Base-by-base conservation (phyloP, 2,329 filamentous ascomycete species). In the Fusarium foetens region DNA sequence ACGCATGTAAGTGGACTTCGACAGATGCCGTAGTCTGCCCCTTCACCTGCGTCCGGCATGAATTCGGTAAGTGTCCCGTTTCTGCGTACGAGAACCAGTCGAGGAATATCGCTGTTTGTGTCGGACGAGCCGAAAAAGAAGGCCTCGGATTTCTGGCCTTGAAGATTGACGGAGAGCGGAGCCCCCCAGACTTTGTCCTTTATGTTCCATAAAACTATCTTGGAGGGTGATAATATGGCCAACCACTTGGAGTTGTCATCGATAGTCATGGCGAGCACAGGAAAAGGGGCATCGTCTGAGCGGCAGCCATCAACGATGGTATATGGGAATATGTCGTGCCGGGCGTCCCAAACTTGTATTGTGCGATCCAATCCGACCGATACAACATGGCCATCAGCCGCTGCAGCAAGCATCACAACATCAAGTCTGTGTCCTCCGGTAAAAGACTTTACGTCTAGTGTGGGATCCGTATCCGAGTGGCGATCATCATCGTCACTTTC, bases 331-430 rank as follows among this genome's bases (percentile, higher is more conserved):
- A 81, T 80, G 5, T 82, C 82, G 10, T 81, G 81, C n/a, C 84
- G 86, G 23, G 90, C 79, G 75, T 91, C 84, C 91, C 91, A 93
- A 3, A 93, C 83, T 21, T 89, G 86, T 19, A 94, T 90, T 16
- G 86, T 84, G 52, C 92, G 87, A 76, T 95, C 93, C 2, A 95
- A 83, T 1, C 91, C 91, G 41, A 93, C 86, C 4, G 92, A 93
- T 9, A 91, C 88, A 27, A 95, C 81, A 58, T 91, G 86, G 0
- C 92, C 92, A 57, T 88, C 87, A 3, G 86, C 83, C 11, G 89
- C 92, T 21, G 90, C 86, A 9, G 86, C 81, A 66, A 95, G 81
- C 77, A 91, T 87, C 17, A 89, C 88, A 42, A 95, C 85, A 76
- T 95, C 93, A 17, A 95, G 84, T 11, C 83, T 81, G 77, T 95